These are phyloP conservation scores for Candida golubevii DNA, from an alignment of 805 yeast genomes.

Conservation along the genomic window DNA sequence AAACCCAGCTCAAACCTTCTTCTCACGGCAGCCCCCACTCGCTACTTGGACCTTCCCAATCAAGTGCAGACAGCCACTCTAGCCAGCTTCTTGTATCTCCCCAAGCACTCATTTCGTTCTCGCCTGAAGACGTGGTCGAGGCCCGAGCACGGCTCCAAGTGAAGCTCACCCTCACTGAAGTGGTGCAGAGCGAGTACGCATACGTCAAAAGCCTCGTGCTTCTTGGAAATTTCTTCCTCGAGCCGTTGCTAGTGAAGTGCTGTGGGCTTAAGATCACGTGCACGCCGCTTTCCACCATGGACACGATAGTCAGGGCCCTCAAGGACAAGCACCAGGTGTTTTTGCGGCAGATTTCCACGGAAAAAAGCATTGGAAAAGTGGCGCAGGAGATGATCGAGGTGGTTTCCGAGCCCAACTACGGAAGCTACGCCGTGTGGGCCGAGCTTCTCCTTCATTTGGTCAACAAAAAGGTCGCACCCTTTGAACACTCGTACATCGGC, in stretches of 20 bases:
- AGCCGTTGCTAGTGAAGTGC: conserved; percentile 10
- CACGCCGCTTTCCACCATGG: conserved; percentile 10
- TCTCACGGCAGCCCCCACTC: too few relatives aligned
- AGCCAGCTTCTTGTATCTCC: conserved; percentile 9
- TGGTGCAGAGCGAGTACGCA: conserved; percentile 10
- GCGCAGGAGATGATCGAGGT: conserved; percentile 76
- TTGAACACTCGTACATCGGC: conserved; percentile 7
- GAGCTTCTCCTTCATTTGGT: conserved; percentile 9
- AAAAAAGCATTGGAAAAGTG: conserved; percentile 1
- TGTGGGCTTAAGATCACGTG: conserved; percentile 8
- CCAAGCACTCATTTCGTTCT: conserved; percentile 8
- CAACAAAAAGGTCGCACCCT: conserved; percentile 7
- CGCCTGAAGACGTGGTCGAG: conserved; percentile 6
- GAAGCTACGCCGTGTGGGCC: conserved; percentile 9
- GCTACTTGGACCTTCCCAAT: too few relatives aligned
- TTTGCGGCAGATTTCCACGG: conserved; percentile 2
- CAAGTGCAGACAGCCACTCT: conserved; percentile 4
- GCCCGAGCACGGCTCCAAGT: conserved; percentile 5
- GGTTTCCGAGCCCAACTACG: conserved; percentile 57
- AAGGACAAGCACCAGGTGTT: conserved; percentile 7
- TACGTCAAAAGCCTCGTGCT: conserved; percentile 10
- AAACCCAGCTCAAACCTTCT: too few relatives aligned
- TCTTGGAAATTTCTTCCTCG: conserved; percentile 10
- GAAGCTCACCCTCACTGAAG: conserved; percentile 7
- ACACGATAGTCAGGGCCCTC: conserved; percentile 3